phyloP scores from a whole-genome alignment of 2,329 filamentous ascomycete genomes.

The Botryotinia narcissicola region DNA sequence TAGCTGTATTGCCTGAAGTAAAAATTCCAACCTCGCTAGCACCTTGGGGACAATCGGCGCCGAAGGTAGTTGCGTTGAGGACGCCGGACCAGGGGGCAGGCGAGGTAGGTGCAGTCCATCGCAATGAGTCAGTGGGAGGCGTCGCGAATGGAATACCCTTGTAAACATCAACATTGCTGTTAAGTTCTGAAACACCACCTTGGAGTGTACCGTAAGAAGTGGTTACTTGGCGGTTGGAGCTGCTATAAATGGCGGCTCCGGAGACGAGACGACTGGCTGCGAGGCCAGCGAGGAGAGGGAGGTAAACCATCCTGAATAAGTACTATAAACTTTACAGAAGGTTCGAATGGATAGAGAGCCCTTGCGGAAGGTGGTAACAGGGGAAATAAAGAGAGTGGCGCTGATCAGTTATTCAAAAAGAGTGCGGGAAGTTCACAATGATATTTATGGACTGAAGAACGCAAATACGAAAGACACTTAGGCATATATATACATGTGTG shows the following conservation, averaged over 20 bases:
- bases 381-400: not conserved
- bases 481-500: not conserved
- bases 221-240: not conserved
- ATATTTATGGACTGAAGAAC: not conserved
- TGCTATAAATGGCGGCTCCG: not conserved
- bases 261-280: not conserved
- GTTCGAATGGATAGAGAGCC: not conserved
- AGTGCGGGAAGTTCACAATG: not conserved
- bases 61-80: slow-evolving; percentile 26
- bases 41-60: slow-evolving; percentile 32
- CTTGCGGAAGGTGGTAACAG: not conserved
- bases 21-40: not conserved
- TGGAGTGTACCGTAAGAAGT: slow-evolving; percentile 9
- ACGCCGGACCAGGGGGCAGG: slow-evolving; percentile 17
- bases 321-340: not conserved
- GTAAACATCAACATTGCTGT: slow-evolving; percentile 20
- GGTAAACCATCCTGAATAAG: not conserved
- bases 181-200: slow-evolving; percentile 17
- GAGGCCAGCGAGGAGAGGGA: not conserved
- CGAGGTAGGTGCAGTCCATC: slow-evolving; percentile 21
- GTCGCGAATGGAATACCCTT: slow-evolving; percentile 23
- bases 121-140: slow-evolving; percentile 19
- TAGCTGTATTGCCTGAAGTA: not conserved
- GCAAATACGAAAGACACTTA: not conserved
- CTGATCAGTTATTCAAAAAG: not conserved